Base-by-base conservation (phyloP, 2,329 filamentous ascomycete genomes). In the Colletotrichum tabaci region DNA sequence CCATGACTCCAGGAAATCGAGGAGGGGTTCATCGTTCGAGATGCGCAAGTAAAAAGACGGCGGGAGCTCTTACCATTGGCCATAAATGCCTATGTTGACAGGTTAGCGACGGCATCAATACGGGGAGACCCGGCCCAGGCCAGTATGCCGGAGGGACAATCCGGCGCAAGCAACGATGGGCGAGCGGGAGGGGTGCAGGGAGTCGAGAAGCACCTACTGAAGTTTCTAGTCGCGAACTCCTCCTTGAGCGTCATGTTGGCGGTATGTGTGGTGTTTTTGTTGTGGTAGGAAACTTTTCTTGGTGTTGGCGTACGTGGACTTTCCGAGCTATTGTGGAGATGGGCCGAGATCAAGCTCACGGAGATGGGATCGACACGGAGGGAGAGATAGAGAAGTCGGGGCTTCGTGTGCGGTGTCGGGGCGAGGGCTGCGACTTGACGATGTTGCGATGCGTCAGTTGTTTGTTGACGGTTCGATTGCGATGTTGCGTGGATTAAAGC, bases 161-260 rank as follows among this genome's bases (percentile, higher is more conserved):
- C 53, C n/a, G n/a, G 53, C 53, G 53, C 53, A 16, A 57, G 53
- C 53, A 57, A 23, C 12, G 6, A 57, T 72, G 74, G 66, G 77
- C 73, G 47, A 72, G 42, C 7, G 16, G 16, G 21, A 49, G 61
- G 53, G 47, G 40, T 47, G n/a, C 60, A 42, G 47, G 71, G 38
- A 35, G 30, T 9, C 30, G 30, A 35, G 30, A 9, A 85, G 68
- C 42, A 85, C 91, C 78, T 86, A 93, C 91, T 93, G 84, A 93
- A 93, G 84, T 93, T 93, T 79, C 91, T 87, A 73, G 91, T 92
- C 80, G 88, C 88, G 80, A 93, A 92, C 83, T 93, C 91, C 79
- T 93, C 91, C 82, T 89, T 89, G 84, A 93, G 87, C 81, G 90
- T 88, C 91, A 93, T 93, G 74, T 84, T 91, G 86, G 77, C 79